phyloP scores from a whole-genome alignment of 2,329 filamentous ascomycete genomes.

The Ascochyta fabae region DNA sequence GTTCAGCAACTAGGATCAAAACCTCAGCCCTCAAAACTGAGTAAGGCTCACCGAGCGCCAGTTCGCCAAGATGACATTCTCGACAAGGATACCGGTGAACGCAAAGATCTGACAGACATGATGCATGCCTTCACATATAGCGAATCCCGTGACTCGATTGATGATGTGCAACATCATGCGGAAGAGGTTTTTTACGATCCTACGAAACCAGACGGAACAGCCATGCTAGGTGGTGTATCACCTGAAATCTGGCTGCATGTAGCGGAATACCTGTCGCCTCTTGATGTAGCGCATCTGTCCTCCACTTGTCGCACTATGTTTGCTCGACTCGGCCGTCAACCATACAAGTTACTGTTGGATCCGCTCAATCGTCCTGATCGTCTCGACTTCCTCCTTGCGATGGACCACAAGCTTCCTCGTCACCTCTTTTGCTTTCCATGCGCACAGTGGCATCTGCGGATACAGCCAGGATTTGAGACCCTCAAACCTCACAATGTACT shows the following conservation, averaged over 20 bases:
- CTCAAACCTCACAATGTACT: constrained; percentile 60
- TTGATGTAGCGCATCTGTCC: constrained; percentile 38
- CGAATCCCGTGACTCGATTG: constrained; percentile 30
- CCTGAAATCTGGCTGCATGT: constrained; percentile 38
- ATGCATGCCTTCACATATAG: constrained; percentile 42
- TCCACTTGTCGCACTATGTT: constrained; percentile 40
- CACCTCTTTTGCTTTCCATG: constrained; percentile 68
- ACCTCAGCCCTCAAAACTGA: constrained; percentile 27
- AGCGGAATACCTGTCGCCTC: constrained; percentile 33
- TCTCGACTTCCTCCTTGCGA: constrained; percentile 57
- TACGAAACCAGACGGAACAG: constrained; percentile 32
- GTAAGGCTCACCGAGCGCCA: constrained; percentile 30
- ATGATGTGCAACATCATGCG: constrained; percentile 22
- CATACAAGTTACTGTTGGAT: constrained; percentile 32
- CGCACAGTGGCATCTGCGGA: constrained; percentile 61
- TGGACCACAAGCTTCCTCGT: constrained; percentile 60
- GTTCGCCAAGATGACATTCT: constrained; percentile 30
- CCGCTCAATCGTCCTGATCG: constrained; percentile 56
- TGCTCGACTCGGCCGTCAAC: constrained; percentile 29
- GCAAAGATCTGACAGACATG: constrained; percentile 43
- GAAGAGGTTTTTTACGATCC: constrained; percentile 30
- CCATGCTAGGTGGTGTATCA: constrained; percentile 26
- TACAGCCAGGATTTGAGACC: constrained; percentile 59
- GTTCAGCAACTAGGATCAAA: constrained; percentile 8
- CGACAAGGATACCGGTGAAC: constrained; percentile 42